Evolutionary conservation across 2,329 filamentous ascomycete species (phyloP), one percentile per base, ranked within the genome.

Genomic region (Hymenoscyphus albidus): DNA sequence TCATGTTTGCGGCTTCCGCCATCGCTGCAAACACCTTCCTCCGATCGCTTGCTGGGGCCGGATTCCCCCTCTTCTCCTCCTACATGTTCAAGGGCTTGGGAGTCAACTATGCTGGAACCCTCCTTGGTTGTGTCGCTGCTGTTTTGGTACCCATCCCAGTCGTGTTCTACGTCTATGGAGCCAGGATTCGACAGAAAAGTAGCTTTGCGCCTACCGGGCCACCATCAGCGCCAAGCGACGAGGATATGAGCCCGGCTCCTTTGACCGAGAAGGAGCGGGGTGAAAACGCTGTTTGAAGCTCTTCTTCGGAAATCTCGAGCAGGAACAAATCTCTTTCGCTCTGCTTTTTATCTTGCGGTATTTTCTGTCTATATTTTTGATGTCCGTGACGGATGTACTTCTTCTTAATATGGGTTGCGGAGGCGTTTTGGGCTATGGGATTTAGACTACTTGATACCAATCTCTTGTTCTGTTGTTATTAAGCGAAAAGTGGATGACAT

Each of bases 1-100:
- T 74, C 32, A 73, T 74, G 71, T 74, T 74, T 71, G 86, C 92
- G 1, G 92, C 92, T 12, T 93, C 90, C 0, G 92, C 91, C 27
- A 86, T 96, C 64, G 92, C 92, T 5, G 92, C 88, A 27, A 95
- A 93, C 77, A 90, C 91, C 0, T 89, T 96, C 73, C 78, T 96
- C 44, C 88, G 92, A 70, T 93, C 90, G 0, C 80, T 93, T 9
- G 89, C 88, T 67, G 92, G 90, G 68, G 90, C 91, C 1, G 87
- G 83, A 0, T 95, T 96, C 80, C 92, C 92, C 0, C 82, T 95
- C 1, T 95, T 95, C 75, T 86, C 89, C 0, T 83, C 80, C 1
- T 87, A 91, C 72, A 91, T 89, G 85, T 89, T 88, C 69, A 76
- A 83, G 12, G 83, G 83, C 57, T 78, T 89, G 75, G 84, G 84